phyloP scores from a whole-genome alignment of 192 early-diverging fungal species.

The Coemansia sp. region DNA sequence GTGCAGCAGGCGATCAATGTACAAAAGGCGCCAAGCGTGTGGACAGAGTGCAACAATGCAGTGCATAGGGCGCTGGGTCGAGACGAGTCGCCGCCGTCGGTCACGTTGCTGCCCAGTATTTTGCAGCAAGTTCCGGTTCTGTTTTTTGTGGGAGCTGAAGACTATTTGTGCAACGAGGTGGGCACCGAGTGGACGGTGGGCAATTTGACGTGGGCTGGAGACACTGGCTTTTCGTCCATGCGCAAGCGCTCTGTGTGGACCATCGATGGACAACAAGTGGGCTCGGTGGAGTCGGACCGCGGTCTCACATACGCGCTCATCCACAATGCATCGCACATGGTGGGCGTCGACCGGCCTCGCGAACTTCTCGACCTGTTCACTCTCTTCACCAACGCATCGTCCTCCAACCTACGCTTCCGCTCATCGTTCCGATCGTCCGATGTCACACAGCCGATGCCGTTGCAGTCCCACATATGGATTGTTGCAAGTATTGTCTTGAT shows the following conservation, averaged over 20 bases:
- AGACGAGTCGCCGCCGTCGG: slow-evolving; percentile 51
- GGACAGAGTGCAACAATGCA: slow-evolving; percentile 63
- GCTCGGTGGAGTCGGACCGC: slow-evolving; percentile 53
- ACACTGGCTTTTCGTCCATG: slow-evolving; percentile 46
- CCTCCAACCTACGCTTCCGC: slow-evolving; percentile 33
- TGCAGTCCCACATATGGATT: slow-evolving; percentile 19
- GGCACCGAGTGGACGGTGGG: slow-evolving; percentile 64
- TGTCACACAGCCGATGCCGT: not conserved
- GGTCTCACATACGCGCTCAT: slow-evolving; percentile 65
- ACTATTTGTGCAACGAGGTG: slow-evolving; percentile 72
- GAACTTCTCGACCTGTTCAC: slow-evolving; percentile 65
- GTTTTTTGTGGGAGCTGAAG: slow-evolving; percentile 66
- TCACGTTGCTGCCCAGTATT: slow-evolving; percentile 53
- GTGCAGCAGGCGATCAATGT: slow-evolving; percentile 59
- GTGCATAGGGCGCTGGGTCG: slow-evolving; percentile 34
- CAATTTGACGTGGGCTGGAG: slow-evolving; percentile 62
- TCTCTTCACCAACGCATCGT: slow-evolving; percentile 49
- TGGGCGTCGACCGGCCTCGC: slow-evolving; percentile 63
- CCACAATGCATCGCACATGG: slow-evolving; percentile 70
- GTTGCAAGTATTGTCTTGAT: slow-evolving; percentile 4
- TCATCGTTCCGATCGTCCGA: slow-evolving; percentile 31
- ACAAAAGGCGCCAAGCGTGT: slow-evolving; percentile 21
- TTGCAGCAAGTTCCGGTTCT: slow-evolving; percentile 55
- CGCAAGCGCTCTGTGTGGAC: slow-evolving; percentile 48
- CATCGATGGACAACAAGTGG: slow-evolving; percentile 48